Evolutionary conservation across 192 early-diverging fungal genomes (phyloP), one percentile per base, ranked within the genome.

Genomic region (Entrophospora sp.): DNA sequence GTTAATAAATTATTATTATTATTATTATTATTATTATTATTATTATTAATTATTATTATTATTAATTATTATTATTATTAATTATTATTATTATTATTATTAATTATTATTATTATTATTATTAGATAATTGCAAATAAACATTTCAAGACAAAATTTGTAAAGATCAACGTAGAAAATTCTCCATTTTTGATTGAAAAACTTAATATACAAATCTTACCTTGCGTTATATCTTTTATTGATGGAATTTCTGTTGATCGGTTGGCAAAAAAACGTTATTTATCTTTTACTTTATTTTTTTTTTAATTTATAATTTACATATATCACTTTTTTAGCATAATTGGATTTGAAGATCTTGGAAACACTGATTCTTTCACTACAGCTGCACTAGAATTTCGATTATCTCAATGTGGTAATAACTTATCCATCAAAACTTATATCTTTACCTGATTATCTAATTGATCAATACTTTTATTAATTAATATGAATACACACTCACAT

Each of bases 321-420:
- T 58, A 4, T 37, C 30, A 16, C n/a, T 20, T 32, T n/a, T 34
- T 27, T 55, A 89, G 91, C 20, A 56, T 94, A 27, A 69, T 96
- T 64, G 96, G 96, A 0, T 98, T 98, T 80, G 96, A 98, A 27
- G 94, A 90, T 16, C 75, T 98, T 13, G 94, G 93, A 20, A 92
- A 90, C 66, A 84, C 76, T 7, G 96, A 98, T 71, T 74, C 77
- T 53, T 97, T 98, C 51, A 73, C 81, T 28, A 96, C 94, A 1
- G 72, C 83, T 16, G 58, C 77, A 27, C 75, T 98, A 1, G 95
- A 97, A 69, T 71, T 77, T 35, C 78, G 91, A n/a, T 38, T 64
- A 49, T 64, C 61, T 35, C 16, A 45, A 45, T 48, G 61, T 48
- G 45, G 61, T 64, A 62, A 37, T 22, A 31, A 31, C 30, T n/a